phyloP scores from a whole-genome alignment of 306 rosid species.

The Cicer cuneatum region DNA sequence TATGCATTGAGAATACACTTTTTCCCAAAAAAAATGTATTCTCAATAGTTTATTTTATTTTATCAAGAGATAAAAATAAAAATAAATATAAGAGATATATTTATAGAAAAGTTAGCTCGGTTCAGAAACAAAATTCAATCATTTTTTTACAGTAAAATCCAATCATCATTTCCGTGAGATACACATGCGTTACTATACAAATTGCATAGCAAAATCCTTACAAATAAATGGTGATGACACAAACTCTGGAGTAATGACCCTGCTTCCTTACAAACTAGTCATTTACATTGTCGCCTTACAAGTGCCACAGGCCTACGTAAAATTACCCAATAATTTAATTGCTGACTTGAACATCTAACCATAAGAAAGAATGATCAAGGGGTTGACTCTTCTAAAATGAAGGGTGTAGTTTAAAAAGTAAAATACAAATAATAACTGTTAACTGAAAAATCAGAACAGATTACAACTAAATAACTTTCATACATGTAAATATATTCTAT shows the following conservation, averaged over 20 bases:
- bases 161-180: constrained; percentile 5
- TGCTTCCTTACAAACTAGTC: constrained; percentile 31
- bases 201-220: constrained; percentile 36
- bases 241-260: constrained; percentile 27
- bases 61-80: no score
- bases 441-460: neutral
- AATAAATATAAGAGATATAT: no score
- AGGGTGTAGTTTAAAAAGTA: neutral
- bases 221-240: constrained; percentile 32
- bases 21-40: no score
- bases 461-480: neutral
- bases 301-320: constrained; percentile 39
- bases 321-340: constrained; percentile 48
- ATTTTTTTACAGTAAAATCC: no score
- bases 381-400: neutral
- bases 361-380: constrained; percentile 32
- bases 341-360: constrained; percentile 22
- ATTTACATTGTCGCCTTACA: constrained; percentile 42
- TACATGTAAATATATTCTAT: neutral
- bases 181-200: constrained; percentile 40
- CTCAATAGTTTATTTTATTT: no score
- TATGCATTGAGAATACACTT: no score
- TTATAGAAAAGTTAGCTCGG: no score
- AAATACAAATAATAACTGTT: neutral
- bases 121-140: no score